Evolutionary conservation across 768 basidiomycete species (phyloP), one percentile per base, ranked within the genome.

Genomic region (Amanita thiersii): DNA sequence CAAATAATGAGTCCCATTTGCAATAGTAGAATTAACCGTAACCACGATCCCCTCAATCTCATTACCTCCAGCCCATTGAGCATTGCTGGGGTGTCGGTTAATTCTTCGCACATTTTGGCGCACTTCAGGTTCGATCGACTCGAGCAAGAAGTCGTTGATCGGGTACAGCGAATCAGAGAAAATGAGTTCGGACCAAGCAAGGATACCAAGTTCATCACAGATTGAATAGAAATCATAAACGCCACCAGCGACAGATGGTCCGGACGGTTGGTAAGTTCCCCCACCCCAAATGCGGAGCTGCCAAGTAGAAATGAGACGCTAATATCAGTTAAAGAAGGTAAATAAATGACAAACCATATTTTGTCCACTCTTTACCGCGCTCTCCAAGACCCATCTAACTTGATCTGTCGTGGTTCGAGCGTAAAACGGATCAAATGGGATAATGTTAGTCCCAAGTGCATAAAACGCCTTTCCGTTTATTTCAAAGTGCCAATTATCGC

Each of bases 361-460:
- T 55, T 78, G 77, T 6, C 73, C 74, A 40, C 70, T 72, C 35
- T 57, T 54, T 2, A 73, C 65, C 2, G 70, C 74, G 45, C 74
- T 77, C 55, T 77, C 68, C 10, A 78, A 53, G 15, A 78, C 58
- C 76, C 75, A 78, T 24, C 70, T 57, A 5, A 74, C 72, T 43
- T 66, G 59, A 18, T 72, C 73, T 8, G 69, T 63, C 7, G 67
- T 66, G 9, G 62, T 69, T 29, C 77, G 60, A 21, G 73, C 57
- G 45, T 77, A 77, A 53, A 79, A 78, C 5, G 72, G 70, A 54
- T 79, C 77, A 47, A 75, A 77, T 1, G 77, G 77, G 43, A 79
- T 75, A 48, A 76, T 66, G 40, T 77, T 79, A 18, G 73, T 75
- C 6, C 77, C 75, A 6, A 68, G 60, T 37, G 65, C 69, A 45